Evolutionary conservation across 1,284 basidiomycete species (phyloP), one percentile per base, ranked within the genome.

Genomic region (Peniophora sp.): DNA sequence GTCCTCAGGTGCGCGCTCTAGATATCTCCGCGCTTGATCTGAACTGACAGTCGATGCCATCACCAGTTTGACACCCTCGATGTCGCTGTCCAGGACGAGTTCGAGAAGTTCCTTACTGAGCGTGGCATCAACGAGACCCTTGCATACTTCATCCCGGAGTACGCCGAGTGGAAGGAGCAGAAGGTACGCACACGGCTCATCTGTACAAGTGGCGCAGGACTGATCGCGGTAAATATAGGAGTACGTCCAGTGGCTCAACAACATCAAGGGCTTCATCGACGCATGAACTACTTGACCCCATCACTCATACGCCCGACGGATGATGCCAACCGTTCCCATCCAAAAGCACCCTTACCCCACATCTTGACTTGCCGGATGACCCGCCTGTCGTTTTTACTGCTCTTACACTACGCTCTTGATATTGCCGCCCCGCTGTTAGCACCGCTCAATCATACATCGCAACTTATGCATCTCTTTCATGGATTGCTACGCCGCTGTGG

Each of bases 81-180:
- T 64, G 76, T 87, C 32, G 67, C 68, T 5, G 81, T 99, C 10
- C 96, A 98, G 71, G 84, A 88, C 54, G 85, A 90, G 64, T 92
- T 96, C 62, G 85, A 91, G 62, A 74, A 77, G 62, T 96, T 75
- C 76, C 73, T 96, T 49, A 76, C 80, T 55, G 92, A 96, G 73
- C 83, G 96, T 52, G 94, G 92, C 11, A 77, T 99, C 60, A 84
- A 92, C 64, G 87, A 92, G 59, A 72, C 69, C 37, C 73, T 96
- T 47, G 92, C 90, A 3, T 65, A 80, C 59, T 93, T 94, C 70
- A 78, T 95, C 55, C 85, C 89, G 24, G 85, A 90, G 57, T 94
- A 88, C 63, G 83, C 87, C 20, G 88, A 91, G 64, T 75, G 75
- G 74, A 96, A 96, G 78, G 92, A 95, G 64, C 93, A 96, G 73